Evolutionary conservation across 192 early-diverging fungal species (phyloP).

Genomic region (Mortierella claussenii): DNA sequence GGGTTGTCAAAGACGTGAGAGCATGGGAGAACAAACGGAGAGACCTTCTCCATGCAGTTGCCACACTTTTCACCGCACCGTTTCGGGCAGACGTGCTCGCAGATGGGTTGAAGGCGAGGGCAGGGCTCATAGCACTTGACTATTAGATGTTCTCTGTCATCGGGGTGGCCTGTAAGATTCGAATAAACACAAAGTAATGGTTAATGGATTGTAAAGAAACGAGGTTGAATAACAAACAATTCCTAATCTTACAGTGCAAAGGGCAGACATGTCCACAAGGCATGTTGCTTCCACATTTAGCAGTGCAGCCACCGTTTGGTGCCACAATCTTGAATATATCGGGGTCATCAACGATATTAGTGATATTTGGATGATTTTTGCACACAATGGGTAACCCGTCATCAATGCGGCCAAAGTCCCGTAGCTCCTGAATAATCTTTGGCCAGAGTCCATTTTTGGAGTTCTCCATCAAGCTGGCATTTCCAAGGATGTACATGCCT

Average conservation of each 20-base stretch:
- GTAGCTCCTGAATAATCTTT: slow-evolving; percentile 51
- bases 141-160: slow-evolving; percentile 53
- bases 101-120: slow-evolving; percentile 44
- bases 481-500: slow-evolving; percentile 69
- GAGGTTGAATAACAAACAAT: not conserved
- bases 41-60: slow-evolving; percentile 30
- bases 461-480: slow-evolving; percentile 46
- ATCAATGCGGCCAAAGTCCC: slow-evolving; percentile 42
- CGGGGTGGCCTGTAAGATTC: slow-evolving; percentile 56
- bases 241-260: slow-evolving; percentile 42
- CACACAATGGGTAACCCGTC: slow-evolving; percentile 59
- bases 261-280: slow-evolving; percentile 62
- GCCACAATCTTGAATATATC: slow-evolving; percentile 43
- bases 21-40: slow-evolving; percentile 24
- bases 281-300: slow-evolving; percentile 53
- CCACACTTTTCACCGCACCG: slow-evolving; percentile 63
- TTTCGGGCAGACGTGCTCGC: slow-evolving; percentile 59
- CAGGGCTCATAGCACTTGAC: slow-evolving; percentile 61
- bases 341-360: slow-evolving; percentile 28
- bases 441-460: slow-evolving; percentile 53
- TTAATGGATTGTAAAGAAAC: not conserved
- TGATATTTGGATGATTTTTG: slow-evolving; percentile 55
- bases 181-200: not conserved
- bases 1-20: slow-evolving; percentile 33
- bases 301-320: slow-evolving; percentile 65